A percentile compares a stretch with the other conserved stretches of the same genome.
phyloP scores from a whole-genome alignment of 2,329 filamentous ascomycete species.

The Colletotrichum graminicola region DNA sequence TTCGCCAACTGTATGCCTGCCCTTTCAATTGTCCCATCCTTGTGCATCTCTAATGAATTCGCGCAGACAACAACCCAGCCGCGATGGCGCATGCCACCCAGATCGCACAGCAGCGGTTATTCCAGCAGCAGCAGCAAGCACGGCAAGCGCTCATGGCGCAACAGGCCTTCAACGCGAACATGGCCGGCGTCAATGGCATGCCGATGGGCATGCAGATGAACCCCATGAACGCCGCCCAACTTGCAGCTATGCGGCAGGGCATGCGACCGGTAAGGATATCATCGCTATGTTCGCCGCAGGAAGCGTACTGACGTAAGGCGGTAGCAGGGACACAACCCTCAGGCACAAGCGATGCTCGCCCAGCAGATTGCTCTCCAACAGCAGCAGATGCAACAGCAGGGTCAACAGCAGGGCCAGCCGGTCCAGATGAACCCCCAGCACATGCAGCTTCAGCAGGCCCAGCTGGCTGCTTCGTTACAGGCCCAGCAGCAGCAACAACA shows the following conservation, averaged over 20 bases:
- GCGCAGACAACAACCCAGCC: conserved; percentile 52
- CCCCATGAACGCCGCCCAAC: conserved; percentile 64
- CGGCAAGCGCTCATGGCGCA: conserved; percentile 67
- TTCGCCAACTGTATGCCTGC: conserved; percentile 45
- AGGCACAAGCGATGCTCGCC: conserved; percentile 56
- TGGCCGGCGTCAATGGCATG: conserved; percentile 61
- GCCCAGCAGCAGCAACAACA: conserved; percentile 56
- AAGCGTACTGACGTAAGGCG: conserved; percentile 1
- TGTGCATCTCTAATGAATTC: conserved; percentile 13
- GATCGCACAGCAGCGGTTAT: conserved; percentile 67
- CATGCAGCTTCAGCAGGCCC: conserved; percentile 59
- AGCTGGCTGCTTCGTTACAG: conserved; percentile 53
- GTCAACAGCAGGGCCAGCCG: conserved; percentile 60
- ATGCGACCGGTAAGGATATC: conserved; percentile 56
- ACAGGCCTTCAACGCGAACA: conserved; percentile 63
- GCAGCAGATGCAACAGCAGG: conserved; percentile 56
- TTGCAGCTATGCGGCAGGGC: conserved; percentile 63
- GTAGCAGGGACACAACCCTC: conserved; percentile 43
- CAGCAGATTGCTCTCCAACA: conserved; percentile 63
- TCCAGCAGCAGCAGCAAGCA: conserved; percentile 66
- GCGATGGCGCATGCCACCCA: conserved; percentile 56
- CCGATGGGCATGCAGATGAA: conserved; percentile 65
- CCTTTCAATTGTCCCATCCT: not conserved
- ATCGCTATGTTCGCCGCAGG: not conserved
- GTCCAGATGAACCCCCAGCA: conserved; percentile 63